These are phyloP conservation scores for Aspergillus brunneoviolaceus DNA, from an alignment of 2,329 filamentous ascomycete genomes.

Conservation along the genomic window DNA sequence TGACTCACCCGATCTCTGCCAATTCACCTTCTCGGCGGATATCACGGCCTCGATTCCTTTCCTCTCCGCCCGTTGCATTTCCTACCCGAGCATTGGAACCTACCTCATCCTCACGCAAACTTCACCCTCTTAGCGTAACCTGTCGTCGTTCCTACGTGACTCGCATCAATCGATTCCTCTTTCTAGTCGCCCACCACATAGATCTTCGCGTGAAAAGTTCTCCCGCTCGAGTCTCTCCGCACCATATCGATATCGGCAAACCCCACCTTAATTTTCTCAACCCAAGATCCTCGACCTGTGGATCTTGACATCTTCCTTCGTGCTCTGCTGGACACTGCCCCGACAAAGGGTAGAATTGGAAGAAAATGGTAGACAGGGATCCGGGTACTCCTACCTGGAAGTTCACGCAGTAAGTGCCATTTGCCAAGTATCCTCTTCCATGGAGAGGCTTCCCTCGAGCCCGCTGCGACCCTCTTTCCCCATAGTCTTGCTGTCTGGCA, in stretches of 20 bases:
- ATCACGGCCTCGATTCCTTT: conserved; percentile 19
- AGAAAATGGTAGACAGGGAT: conserved; percentile 90
- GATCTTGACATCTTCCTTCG: conserved; percentile 16
- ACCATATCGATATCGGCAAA: conserved; percentile 16
- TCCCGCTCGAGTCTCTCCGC: conserved; percentile 9
- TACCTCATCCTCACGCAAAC: conserved; percentile 18
- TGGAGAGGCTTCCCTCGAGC: neutral
- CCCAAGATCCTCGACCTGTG: conserved; percentile 8
- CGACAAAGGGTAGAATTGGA: conserved; percentile 47
- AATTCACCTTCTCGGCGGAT: conserved; percentile 19
- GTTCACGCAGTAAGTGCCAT: conserved; percentile 86
- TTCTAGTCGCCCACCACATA: conserved; percentile 6
- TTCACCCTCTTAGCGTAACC: conserved; percentile 13
- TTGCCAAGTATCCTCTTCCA: neutral
- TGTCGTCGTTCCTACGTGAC: conserved; percentile 12
- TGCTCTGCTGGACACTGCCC: conserved; percentile 14
- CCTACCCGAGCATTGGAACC: conserved; percentile 9
- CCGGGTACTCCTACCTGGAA: conserved; percentile 96
- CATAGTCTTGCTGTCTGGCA: neutral
- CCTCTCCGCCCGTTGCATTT: conserved; percentile 11
- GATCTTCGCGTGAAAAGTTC: conserved; percentile 5
- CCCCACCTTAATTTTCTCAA: conserved; percentile 17
- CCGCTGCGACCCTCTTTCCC: neutral
- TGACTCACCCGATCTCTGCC: conserved; percentile 15
- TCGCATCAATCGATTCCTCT: conserved; percentile 6